A percentile compares a stretch with the other conserved stretches of the same genome.
Conservation (phyloP, 1,139 yeast species). For the Arxiozyma heterogenica region DNA sequence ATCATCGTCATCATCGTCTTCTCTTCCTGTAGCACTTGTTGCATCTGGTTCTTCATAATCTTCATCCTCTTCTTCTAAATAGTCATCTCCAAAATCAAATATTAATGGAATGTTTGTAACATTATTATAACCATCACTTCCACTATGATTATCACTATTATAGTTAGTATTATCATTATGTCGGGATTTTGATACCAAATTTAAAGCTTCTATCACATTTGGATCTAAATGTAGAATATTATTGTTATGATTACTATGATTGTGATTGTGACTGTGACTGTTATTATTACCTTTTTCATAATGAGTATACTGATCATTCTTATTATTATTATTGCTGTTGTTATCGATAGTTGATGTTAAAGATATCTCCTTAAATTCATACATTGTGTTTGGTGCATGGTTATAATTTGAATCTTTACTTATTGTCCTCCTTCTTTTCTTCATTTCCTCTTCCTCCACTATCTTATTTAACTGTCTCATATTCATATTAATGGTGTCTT, state of each 20-base stretch:
- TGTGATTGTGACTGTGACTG: no score
- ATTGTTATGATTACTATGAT: slow-evolving; percentile 1
- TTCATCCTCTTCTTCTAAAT: slow-evolving; percentile 11
- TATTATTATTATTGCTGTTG: slow-evolving; percentile 13
- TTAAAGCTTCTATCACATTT: neutral
- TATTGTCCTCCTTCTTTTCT: neutral
- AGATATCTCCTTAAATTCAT: neutral
- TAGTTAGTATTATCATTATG: neutral
- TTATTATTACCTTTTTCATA: slow-evolving; percentile 11
- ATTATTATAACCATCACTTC: neutral
- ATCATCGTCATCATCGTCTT: slow-evolving; percentile 8
- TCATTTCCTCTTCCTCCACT: slow-evolving; percentile 1
- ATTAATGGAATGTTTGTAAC: slow-evolving; percentile 4
- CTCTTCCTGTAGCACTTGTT: slow-evolving; percentile 3
- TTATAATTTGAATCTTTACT: neutral
- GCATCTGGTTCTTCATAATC: slow-evolving; percentile 7
- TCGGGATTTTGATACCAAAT: neutral
- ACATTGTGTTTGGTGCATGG: neutral
- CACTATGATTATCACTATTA: neutral
- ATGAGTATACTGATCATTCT: slow-evolving; percentile 13
- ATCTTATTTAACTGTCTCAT: slow-evolving; percentile 1
- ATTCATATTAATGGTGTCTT: neutral
- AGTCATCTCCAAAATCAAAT: slow-evolving; percentile 9
- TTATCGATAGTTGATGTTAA: neutral
- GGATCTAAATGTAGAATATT: neutral